phyloP scores from a whole-genome alignment of 2,329 filamentous ascomycete species.

The Parastagonospora avenae region DNA sequence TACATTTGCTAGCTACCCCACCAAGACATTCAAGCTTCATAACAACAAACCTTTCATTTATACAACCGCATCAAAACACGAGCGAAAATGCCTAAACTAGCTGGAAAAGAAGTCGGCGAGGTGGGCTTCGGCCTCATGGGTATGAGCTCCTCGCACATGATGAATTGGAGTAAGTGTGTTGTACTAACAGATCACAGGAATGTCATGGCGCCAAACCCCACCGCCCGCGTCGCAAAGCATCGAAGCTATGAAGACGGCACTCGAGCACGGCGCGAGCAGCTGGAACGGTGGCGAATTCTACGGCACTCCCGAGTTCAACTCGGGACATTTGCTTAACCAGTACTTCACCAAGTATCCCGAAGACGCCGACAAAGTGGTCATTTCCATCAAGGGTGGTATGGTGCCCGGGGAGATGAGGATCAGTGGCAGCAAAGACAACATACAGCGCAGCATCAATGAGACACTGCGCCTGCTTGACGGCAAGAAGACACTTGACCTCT shows the following conservation, averaged over 20 bases:
- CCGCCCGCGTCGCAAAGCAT: conserved; percentile 46
- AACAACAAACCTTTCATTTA: background rate
- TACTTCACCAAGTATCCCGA: conserved; percentile 59
- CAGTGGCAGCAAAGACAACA: conserved; percentile 50
- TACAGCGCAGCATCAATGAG: conserved; percentile 53
- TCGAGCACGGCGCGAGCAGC: conserved; percentile 51
- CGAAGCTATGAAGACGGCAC: conserved; percentile 52
- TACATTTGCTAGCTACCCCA: background rate
- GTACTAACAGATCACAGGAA: conserved; percentile 36
- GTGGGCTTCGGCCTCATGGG: conserved; percentile 58
- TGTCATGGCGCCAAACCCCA: conserved; percentile 53
- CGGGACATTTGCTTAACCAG: conserved; percentile 54
- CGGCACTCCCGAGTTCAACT: conserved; percentile 53
- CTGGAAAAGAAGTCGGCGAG: conserved; percentile 46
- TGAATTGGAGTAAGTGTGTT: too few species aligned
- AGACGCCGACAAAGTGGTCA: conserved; percentile 56
- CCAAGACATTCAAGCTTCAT: background rate
- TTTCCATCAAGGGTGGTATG: conserved; percentile 58
- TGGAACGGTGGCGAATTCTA: conserved; percentile 60
- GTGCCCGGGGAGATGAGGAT: conserved; percentile 41
- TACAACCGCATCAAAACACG: background rate
- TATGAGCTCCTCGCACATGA: conserved; percentile 3
- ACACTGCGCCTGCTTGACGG: conserved; percentile 52
- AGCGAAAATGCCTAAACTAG: conserved; percentile 39
- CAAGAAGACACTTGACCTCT: conserved; percentile 57